Percentiles rank a stretch among this genome's conserved stretches.
Conservation (phyloP, 495 filamentous ascomycete genomes). For the Penicillium longicatenatum region DNA sequence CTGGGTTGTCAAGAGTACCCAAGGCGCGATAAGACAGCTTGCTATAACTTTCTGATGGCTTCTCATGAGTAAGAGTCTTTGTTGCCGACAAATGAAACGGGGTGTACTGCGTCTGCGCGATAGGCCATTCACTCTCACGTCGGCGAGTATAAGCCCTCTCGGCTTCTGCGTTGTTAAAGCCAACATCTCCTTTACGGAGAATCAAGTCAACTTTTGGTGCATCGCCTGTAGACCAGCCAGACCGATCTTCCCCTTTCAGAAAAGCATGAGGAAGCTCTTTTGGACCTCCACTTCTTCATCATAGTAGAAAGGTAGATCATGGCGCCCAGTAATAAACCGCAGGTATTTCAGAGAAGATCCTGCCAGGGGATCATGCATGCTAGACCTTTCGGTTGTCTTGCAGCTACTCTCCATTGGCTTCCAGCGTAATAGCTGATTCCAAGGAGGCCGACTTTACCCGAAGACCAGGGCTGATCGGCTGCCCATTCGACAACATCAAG, state of each 20-base stretch:
- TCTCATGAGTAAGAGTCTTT: constrained; percentile 18
- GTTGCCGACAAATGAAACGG: constrained; percentile 52
- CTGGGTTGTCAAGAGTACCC: not conserved
- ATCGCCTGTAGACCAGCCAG: constrained; percentile 60
- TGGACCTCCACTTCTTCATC: constrained; percentile 64
- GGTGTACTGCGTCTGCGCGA: constrained; percentile 60
- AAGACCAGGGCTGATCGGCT: constrained; percentile 60
- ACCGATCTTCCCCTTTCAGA: constrained; percentile 61
- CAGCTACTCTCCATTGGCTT: constrained; percentile 64
- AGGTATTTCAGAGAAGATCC: constrained; percentile 64
- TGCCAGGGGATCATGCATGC: constrained; percentile 54
- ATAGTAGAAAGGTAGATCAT: constrained; percentile 74
- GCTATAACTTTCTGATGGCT: constrained; percentile 54
- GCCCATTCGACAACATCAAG: constrained; percentile 65
- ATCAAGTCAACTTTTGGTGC: constrained; percentile 56
- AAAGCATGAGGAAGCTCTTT: constrained; percentile 66
- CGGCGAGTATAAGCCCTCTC: constrained; percentile 54
- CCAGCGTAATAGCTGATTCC: constrained; percentile 66
- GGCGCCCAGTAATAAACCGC: constrained; percentile 66
- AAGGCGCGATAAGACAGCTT: constrained; percentile 44
- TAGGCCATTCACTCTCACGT: constrained; percentile 62
- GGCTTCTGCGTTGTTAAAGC: constrained; percentile 59
- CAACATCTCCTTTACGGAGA: constrained; percentile 62
- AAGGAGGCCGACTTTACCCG: constrained; percentile 61
- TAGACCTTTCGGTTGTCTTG: constrained; percentile 59